These are phyloP conservation scores for Vitis cinerea DNA, from an alignment of 164 flowering plant genomes.

Conservation along the genomic window DNA sequence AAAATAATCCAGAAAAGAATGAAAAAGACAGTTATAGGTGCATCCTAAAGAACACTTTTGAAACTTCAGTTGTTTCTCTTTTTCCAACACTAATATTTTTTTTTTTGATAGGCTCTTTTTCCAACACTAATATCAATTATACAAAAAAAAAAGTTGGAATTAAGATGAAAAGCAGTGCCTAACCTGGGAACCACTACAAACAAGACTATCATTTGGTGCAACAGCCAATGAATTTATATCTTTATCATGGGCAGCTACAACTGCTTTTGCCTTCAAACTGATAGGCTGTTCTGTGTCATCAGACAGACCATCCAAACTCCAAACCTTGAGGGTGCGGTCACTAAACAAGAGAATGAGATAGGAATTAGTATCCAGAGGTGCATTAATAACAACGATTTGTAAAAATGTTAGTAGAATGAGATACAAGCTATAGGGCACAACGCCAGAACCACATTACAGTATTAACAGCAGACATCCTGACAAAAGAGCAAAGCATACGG, in stretches of 20 bases:
- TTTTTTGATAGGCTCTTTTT: too few relatives aligned
- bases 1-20: background rate
- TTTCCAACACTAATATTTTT: too few relatives aligned
- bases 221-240: conserved; percentile 86
- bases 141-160: background rate
- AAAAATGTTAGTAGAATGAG: background rate
- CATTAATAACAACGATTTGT: background rate
- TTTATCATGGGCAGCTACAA: conserved; percentile 79
- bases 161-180: conserved; percentile 9
- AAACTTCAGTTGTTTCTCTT: too few relatives aligned
- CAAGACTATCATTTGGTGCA: conserved; percentile 79
- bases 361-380: background rate
- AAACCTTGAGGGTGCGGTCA: conserved; percentile 83
- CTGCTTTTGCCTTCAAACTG: conserved; percentile 69
- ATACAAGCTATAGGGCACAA: background rate
- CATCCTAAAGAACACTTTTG: background rate
- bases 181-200: conserved; percentile 97
- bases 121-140: background rate
- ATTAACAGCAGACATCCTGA: background rate
- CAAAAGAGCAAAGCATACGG: background rate
- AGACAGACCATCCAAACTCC: conserved; percentile 69
- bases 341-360: conserved; percentile 29
- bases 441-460: background rate
- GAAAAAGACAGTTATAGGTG: background rate
- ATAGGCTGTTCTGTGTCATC: conserved; percentile 35